Percentiles rank a stretch among this genome's conserved stretches.
phyloP scores from a whole-genome alignment of 257 asterid genomes.

The Solanum habrochaites region DNA sequence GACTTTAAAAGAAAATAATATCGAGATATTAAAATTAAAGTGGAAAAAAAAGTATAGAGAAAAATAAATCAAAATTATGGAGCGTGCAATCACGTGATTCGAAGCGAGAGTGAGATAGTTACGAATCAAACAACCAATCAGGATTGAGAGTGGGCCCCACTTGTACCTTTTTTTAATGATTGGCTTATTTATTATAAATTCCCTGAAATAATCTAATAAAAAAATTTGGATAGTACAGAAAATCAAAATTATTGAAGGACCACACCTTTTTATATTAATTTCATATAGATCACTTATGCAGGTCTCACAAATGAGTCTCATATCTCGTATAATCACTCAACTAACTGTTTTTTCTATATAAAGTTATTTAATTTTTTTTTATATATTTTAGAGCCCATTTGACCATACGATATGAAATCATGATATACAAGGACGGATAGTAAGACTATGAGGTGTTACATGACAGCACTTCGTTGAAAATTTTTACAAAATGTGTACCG shows the following conservation, averaged over 20 bases:
- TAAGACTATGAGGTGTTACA: too few relatives aligned
- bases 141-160: neutral
- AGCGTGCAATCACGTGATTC: neutral
- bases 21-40: neutral
- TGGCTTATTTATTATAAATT: neutral
- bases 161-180: neutral
- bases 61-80: neutral
- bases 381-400: too few relatives aligned
- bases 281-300: neutral
- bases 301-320: neutral
- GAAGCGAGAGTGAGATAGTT: neutral
- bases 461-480: too few relatives aligned
- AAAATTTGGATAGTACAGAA: neutral
- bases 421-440: too few relatives aligned
- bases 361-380: too few relatives aligned
- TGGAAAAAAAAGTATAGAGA: neutral
- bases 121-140: neutral
- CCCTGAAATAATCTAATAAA: neutral
- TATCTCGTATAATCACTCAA: too few relatives aligned
- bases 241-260: neutral
- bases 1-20: neutral
- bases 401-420: too few relatives aligned
- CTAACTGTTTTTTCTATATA: rapidly evolving
- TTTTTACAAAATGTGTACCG: too few relatives aligned
- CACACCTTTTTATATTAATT: neutral